phyloP scores from a whole-genome alignment of 106 monocot genomes.

The Dendrobium catenatum region DNA sequence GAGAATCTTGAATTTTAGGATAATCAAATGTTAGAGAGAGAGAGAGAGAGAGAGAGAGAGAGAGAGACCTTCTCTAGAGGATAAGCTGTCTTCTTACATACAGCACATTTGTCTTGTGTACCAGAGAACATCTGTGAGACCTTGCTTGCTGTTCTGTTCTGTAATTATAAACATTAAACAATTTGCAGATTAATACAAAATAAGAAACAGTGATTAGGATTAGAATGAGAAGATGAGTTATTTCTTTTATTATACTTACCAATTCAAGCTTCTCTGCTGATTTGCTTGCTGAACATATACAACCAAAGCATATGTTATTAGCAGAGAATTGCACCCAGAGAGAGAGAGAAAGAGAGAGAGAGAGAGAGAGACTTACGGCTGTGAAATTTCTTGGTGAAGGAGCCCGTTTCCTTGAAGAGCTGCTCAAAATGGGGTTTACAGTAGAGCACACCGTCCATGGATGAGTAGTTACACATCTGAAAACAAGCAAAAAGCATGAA shows the following conservation, averaged over 20 bases:
- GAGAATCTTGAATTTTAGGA: no score
- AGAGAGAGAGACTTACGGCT: conserved; percentile 21
- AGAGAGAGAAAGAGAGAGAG: no score
- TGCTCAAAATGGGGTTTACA: conserved; percentile 86
- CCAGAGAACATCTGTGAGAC: conserved; percentile 57
- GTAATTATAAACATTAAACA: background rate
- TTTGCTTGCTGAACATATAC: conserved; percentile 7
- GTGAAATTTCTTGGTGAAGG: conserved; percentile 65
- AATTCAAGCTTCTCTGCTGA: conserved; percentile 9
- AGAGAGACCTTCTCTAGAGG: conserved; percentile 54
- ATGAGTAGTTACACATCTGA: conserved; percentile 73
- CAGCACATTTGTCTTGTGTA: conserved; percentile 66
- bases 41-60: no score
- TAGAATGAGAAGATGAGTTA: no score
- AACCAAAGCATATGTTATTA: background rate
- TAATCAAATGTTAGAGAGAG: background rate
- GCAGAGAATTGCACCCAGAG: background rate
- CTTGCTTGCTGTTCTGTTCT: conserved; percentile 48
- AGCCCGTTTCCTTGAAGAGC: conserved; percentile 80
- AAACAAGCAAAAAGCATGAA: background rate
- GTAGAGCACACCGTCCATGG: conserved; percentile 82
- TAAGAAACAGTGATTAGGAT: no score
- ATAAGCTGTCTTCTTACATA: conserved; percentile 63
- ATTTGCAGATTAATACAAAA: no score
- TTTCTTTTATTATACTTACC: background rate